Conservation (phyloP, 257 asterid genomes). For the Jaltomata sinuosa region DNA sequence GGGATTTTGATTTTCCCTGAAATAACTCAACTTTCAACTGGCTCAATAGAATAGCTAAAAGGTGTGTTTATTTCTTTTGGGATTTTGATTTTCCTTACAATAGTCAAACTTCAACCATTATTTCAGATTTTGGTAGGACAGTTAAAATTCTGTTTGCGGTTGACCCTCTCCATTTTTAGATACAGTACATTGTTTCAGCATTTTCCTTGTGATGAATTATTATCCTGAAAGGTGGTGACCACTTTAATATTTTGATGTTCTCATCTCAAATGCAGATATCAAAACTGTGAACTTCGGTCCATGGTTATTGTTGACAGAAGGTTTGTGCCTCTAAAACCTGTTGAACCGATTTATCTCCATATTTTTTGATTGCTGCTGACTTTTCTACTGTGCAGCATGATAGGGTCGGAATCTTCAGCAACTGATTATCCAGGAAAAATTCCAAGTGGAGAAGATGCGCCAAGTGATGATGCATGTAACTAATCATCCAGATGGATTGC, state of each 20-base stretch:
- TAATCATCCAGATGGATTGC: background rate
- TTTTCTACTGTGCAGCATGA: constrained; percentile 36
- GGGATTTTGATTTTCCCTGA: background rate
- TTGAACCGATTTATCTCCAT: background rate
- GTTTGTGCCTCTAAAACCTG: constrained; percentile 17
- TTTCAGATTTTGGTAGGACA: background rate
- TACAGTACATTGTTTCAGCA: background rate
- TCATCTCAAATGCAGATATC: constrained; percentile 45
- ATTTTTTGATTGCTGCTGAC: background rate
- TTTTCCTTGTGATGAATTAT: background rate
- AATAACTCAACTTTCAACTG: background rate
- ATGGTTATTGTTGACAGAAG: constrained; percentile 69
- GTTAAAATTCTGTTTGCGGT: background rate
- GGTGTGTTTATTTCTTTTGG: background rate
- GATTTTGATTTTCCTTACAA: background rate
- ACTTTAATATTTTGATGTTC: background rate
- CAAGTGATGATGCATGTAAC: constrained; percentile 33
- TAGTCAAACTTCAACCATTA: background rate
- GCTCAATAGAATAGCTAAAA: background rate
- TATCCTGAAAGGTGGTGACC: background rate
- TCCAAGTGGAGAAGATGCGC: constrained; percentile 54
- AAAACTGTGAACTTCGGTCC: constrained; percentile 85
- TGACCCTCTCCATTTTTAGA: background rate
- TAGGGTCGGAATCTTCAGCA: constrained; percentile 40
- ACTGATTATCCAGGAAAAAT: constrained; percentile 64